Percentiles rank a stretch among this genome's conserved stretches.
These are phyloP conservation scores for Silene uniflora DNA, from an alignment of 148 eudicot species.

Conservation along the genomic window DNA sequence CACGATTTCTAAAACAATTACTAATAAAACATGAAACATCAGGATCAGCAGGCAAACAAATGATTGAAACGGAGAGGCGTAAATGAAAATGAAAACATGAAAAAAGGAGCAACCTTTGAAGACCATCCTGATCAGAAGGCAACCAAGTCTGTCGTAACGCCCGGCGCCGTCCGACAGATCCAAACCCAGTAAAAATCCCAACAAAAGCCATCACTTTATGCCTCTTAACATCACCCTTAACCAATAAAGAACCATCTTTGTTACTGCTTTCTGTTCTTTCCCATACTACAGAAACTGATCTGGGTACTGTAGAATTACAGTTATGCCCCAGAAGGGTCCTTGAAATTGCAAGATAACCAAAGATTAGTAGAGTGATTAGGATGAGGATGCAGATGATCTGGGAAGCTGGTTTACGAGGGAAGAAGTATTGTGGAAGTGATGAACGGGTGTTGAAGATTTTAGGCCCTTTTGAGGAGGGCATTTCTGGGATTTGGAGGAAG, in stretches of 20 bases:
- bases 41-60: no score
- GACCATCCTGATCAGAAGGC: constrained; percentile 75
- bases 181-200: constrained; percentile 89
- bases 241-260: constrained; percentile 3
- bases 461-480: not conserved
- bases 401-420: constrained; percentile 28
- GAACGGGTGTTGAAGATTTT: constrained; percentile 26
- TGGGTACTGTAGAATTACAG: constrained; percentile 29
- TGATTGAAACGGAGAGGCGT: no score
- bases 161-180: constrained; percentile 56
- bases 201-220: constrained; percentile 89
- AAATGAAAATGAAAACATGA: not conserved
- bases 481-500: not conserved
- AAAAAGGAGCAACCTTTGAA: constrained; percentile 45
- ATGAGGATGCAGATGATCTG: constrained; percentile 32
- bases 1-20: no score
- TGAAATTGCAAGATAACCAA: constrained; percentile 31
- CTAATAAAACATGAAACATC: no score
- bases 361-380: constrained; percentile 31
- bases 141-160: constrained; percentile 81
- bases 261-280: constrained; percentile 25
- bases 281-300: constrained; percentile 56
- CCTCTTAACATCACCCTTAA: constrained; percentile 36
- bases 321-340: constrained; percentile 16
- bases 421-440: constrained; percentile 18